Evolutionary conservation across 352 stramenopile genomes (phyloP).

Genomic region (Saprolegnia diclina): DNA sequence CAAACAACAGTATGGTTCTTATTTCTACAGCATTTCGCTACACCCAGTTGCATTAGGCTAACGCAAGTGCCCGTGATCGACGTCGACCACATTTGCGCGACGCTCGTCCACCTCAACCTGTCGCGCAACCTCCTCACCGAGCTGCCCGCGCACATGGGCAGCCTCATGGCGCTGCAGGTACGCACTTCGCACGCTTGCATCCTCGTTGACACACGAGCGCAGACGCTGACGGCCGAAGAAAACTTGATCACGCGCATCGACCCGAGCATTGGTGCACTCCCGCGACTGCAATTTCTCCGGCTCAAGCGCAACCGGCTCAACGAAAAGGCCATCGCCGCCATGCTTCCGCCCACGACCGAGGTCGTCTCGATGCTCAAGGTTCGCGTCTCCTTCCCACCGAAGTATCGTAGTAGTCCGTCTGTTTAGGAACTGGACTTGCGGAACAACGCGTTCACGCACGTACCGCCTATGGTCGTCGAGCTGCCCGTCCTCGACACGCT

Average conservation of each 20-base stretch:
- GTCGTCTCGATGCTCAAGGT: not conserved
- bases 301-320: constrained; percentile 70
- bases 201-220: not conserved
- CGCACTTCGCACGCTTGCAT: not conserved
- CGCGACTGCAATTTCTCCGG: constrained; percentile 51
- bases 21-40: not conserved
- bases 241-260: constrained; percentile 53
- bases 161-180: constrained; percentile 37
- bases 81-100: constrained; percentile 32
- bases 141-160: constrained; percentile 41
- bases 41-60: not conserved
- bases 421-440: constrained; percentile 66
- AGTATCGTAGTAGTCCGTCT: not conserved
- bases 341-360: constrained; percentile 22
- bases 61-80: not conserved
- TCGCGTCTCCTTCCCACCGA: not conserved
- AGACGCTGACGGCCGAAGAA: constrained; percentile 69
- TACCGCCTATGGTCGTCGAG: constrained; percentile 40
- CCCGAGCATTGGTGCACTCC: constrained; percentile 41
- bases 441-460: constrained; percentile 51
- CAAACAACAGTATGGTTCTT: constrained; percentile 13
- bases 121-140: constrained; percentile 56
- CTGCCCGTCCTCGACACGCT: constrained; percentile 58
- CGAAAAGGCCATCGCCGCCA: constrained; percentile 37
- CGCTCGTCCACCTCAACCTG: constrained; percentile 66